Conservation (phyloP, 1,284 basidiomycete genomes). For the Entoloma clypeatum region DNA sequence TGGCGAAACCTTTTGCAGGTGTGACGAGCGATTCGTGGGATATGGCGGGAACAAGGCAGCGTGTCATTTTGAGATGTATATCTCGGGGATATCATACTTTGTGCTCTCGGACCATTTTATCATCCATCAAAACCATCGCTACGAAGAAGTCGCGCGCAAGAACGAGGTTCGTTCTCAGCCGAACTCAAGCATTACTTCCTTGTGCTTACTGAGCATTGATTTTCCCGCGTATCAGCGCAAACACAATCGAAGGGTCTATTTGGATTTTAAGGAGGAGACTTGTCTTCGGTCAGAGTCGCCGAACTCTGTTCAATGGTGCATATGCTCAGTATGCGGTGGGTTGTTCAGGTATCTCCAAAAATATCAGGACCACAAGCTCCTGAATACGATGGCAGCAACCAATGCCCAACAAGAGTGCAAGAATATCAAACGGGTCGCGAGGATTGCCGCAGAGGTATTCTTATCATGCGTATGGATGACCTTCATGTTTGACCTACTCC, state of each 20-base stretch:
- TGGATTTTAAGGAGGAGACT: conserved; percentile 71
- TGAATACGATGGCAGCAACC: conserved; percentile 46
- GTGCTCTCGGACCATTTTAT: conserved; percentile 83
- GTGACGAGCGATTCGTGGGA: conserved; percentile 85
- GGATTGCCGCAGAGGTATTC: conserved; percentile 10
- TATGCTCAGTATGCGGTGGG: too few species aligned
- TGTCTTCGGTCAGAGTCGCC: conserved; percentile 51
- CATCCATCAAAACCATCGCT: conserved; percentile 79
- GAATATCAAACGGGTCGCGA: conserved; percentile 13
- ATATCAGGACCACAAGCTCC: conserved; percentile 44
- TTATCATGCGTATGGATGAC: too few species aligned
- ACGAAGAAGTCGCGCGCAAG: conserved; percentile 69
- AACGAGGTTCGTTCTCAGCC: conserved; percentile 53
- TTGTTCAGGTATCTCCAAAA: conserved; percentile 47
- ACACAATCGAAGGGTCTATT: conserved; percentile 73
- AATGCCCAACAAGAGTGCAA: conserved; percentile 45
- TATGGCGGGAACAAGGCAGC: conserved; percentile 66
- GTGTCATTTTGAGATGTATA: conserved; percentile 50
- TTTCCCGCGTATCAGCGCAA: conserved; percentile 48
- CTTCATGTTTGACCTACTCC: too few species aligned
- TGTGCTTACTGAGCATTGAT: background rate
- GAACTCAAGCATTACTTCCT: too few species aligned
- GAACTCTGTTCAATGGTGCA: background rate
- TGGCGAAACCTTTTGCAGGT: conserved; percentile 36
- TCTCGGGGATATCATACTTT: conserved; percentile 64